These are phyloP conservation scores for Podosphaera leucotricha DNA, from an alignment of 2,329 filamentous ascomycete genomes.

Conservation along the genomic window DNA sequence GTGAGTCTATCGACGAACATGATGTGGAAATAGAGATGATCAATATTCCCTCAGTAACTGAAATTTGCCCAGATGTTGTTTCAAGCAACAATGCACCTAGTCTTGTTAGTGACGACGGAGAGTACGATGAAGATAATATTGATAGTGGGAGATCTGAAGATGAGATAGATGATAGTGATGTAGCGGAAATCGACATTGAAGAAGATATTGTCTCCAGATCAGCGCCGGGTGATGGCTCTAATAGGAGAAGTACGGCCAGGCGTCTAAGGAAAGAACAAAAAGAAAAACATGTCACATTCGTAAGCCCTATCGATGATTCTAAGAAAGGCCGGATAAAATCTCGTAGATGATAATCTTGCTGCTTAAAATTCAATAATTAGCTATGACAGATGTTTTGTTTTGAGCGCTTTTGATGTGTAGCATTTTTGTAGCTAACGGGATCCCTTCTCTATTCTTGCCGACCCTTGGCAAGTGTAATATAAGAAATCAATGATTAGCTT, in stretches of 20 bases:
- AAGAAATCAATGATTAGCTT: too few relatives aligned
- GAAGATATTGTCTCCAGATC: constrained; percentile 19
- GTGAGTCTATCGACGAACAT: constrained; percentile 3
- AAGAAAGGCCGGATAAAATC: constrained; percentile 4
- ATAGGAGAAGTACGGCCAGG: constrained; percentile 7
- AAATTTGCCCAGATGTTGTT: constrained; percentile 44
- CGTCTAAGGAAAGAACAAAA: constrained; percentile 11
- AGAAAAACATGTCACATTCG: constrained; percentile 17
- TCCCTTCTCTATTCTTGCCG: too few relatives aligned
- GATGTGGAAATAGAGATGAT: constrained; percentile 17
- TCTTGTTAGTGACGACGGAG: constrained; percentile 58
- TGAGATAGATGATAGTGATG: constrained; percentile 33
- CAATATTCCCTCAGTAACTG: constrained; percentile 27
- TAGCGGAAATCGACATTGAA: constrained; percentile 37
- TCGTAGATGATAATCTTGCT: not conserved
- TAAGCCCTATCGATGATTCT: constrained; percentile 14
- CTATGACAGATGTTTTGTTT: not conserved
- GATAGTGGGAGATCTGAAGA: constrained; percentile 24
- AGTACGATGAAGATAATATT: constrained; percentile 43
- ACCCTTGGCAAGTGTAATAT: too few relatives aligned
- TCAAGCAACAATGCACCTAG: constrained; percentile 58
- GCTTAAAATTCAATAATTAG: not conserved
- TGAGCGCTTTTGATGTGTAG: not conserved
- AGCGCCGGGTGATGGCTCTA: constrained; percentile 9
- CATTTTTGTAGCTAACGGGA: not conserved